Evolutionary conservation across 345 rosid species (phyloP), one percentile per base, ranked within the genome.

Genomic region (Gossypium ekmanianum): DNA sequence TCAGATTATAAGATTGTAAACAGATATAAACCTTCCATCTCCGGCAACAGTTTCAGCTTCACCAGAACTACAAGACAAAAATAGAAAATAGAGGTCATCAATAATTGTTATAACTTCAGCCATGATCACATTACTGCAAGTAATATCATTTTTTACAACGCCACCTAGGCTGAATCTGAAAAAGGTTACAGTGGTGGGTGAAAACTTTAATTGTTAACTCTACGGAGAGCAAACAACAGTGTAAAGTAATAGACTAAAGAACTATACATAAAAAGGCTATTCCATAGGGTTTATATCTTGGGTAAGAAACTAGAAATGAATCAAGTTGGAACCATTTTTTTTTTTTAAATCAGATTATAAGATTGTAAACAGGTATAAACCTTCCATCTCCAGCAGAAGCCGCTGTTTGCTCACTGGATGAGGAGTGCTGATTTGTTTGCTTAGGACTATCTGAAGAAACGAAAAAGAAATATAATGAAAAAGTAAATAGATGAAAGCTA

Each of bases 11-110:
- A 43, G 54, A 65, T 64, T 14, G 68, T 68, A 26, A 68, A 62
- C 55, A 78, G 68, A 77, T 74, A 74, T 74, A 81, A 76, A 95
- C 99, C 98, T 88, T 75, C 82, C 92, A 64, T 86, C 90, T 48
- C 74, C 82, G 75, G 80, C 83, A 71, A 77, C 90, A 80, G 75
- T 88, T 75, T 89, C 96, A 76, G 88, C 81, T 83, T 88, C 88
- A 73, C 39, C 78, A 50, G 90, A 80, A 77, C 99, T 95, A 83
- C 76, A 72, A 74, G 78, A 79, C 20, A 57, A 64, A 59, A 18
- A 10, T 8, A 39, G 48, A 2, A 45, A 61, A 51, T 10, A 39
- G 39, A 77, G 43, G 47, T 0, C 18, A 22, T 22, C 20, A 9
- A 16, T 52, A 68, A 34, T 68, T 73, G 59, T 48, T 67, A 22